Evolutionary conservation across 163 green algal genomes (phyloP), one percentile per base, ranked within the genome.

Genomic region (Prototheca wickerhamii): DNA sequence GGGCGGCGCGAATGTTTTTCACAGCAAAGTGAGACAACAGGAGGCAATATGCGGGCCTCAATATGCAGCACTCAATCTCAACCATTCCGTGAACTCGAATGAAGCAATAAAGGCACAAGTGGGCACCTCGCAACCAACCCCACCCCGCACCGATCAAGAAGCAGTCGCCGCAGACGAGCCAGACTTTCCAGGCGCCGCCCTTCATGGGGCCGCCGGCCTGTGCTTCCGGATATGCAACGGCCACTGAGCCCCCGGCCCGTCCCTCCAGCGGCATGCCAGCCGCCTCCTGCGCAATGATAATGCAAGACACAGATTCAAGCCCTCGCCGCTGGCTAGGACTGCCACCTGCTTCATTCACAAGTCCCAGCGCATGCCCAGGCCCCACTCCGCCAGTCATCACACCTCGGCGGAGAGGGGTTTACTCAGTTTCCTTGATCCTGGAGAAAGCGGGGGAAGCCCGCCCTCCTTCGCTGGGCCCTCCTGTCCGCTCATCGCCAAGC

Each of bases 81-180:
- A n/a, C n/a, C n/a, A n/a, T n/a, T n/a, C n/a, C n/a, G n/a, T n/a
- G n/a, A n/a, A n/a, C n/a, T n/a, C n/a, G n/a, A n/a, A n/a, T n/a
- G n/a, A n/a, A n/a, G n/a, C n/a, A n/a, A n/a, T n/a, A n/a, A n/a
- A n/a, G n/a, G n/a, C n/a, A n/a, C n/a, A n/a, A n/a, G n/a, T n/a
- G n/a, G n/a, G n/a, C n/a, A n/a, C n/a, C n/a, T n/a, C n/a, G n/a
- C 37, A 10, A 59, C 58, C 17, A 21, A 26, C 17, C 12, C 58
- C 58, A 60, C 12, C 23, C 43, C 44, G 61, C 52, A 72, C 76
- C 77, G 30, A 85, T 82, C 29, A 85, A 60, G 15, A 78, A 66
- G 77, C 86, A 93, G 70, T 93, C 86, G 2, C 81, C 71, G 3
- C 72, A 68, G 0, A 93, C 86, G 2, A 93, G 73, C 58, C 74